These are phyloP conservation scores for Halophytophthora polymorphica DNA, from an alignment of 352 stramenopile species.

Conservation along the genomic window DNA sequence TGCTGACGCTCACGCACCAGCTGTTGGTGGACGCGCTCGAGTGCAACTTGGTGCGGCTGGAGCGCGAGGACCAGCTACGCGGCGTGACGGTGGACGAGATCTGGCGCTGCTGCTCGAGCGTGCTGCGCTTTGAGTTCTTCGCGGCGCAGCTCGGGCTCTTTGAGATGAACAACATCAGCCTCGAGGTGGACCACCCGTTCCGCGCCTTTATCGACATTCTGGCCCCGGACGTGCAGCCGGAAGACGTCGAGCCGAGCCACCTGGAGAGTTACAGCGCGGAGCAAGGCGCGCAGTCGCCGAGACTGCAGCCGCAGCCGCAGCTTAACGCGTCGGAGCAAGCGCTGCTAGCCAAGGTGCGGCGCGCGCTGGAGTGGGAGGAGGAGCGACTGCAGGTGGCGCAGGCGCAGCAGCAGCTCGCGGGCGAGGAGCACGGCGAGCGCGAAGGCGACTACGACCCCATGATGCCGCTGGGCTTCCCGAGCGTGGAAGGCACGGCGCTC, in stretches of 20 bases:
- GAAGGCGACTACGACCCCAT: conserved; percentile 16
- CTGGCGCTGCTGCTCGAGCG: conserved; percentile 53
- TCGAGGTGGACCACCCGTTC: conserved; percentile 88
- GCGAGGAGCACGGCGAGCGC: conserved; percentile 29
- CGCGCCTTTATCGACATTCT: conserved; percentile 66
- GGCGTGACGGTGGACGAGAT: conserved; percentile 55
- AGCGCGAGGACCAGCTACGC: conserved; percentile 59
- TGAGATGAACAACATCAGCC: conserved; percentile 96
- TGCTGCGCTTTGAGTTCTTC: conserved; percentile 86
- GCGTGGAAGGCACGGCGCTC: conserved; percentile 92
- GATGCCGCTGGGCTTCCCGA: conserved; percentile 35
- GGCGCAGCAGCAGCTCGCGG: conserved; percentile 73
- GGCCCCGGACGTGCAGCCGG: conserved; percentile 38
- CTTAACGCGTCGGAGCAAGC: conserved; percentile 24
- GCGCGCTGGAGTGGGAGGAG: conserved; percentile 46
- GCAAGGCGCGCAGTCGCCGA: conserved; percentile 9
- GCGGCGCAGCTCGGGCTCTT: conserved; percentile 92
- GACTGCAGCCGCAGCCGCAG: conserved; percentile 12
- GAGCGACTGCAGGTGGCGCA: conserved; percentile 22
- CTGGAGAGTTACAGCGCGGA: conserved; percentile 5
- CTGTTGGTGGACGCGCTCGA: conserved; percentile 61
- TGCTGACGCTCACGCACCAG: conserved; percentile 63
- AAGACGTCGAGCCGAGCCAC: conserved; percentile 19
- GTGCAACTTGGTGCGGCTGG: conserved; percentile 62
- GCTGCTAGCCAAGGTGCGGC: conserved; percentile 38